Base-by-base conservation (phyloP, 768 basidiomycete species). In the Udeniomyces megalosporus region DNA sequence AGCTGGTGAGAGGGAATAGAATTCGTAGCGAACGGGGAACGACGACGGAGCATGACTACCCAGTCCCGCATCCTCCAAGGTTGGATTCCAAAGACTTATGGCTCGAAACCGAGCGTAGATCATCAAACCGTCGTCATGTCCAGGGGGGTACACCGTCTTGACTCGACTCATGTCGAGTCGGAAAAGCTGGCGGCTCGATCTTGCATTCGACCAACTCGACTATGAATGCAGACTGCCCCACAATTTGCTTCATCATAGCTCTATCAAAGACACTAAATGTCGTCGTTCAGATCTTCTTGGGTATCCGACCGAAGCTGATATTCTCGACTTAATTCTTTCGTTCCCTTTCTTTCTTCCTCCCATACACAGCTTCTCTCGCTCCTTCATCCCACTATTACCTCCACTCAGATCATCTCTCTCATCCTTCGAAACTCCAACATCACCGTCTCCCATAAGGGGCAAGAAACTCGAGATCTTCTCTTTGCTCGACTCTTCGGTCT, bases 401-500 rank as follows among this genome's bases (percentile, higher is more conserved):
- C 85, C 69, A 70, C 80, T 0, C 86, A 89, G 68, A 83, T 95
- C 47, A 69, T 90, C 20, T 77, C 80, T n/a, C 78, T 95, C 42
- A 76, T 95, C 46, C 70, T 84, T 45, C 82, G 86, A 58, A 77
- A 80, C 61, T 84, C 87, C 17, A 82, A 85, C 71, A 76, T 78
- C 4, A 80, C 82, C 66, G 82, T 82, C 38, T 85, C 84, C 15
- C 84, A 86, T 82, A 83, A 82, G 46, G 85, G 90, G 2, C 85
- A 90, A 70, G 93, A 97, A 74, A 87, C 91, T 74, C 82, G 93
- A 62, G 93, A 99, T 72, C 75, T 87, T 53, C 78, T 90, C 55
- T 96, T 99, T 71, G 91, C 90, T 11, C 82, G 88, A 29, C 77
- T 99, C 12, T 95, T 97, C 71, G 93, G 93, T 20, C 76, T 95